phyloP scores from a whole-genome alignment of 2,329 filamentous ascomycete species.

The Fonsecaea erecta region DNA sequence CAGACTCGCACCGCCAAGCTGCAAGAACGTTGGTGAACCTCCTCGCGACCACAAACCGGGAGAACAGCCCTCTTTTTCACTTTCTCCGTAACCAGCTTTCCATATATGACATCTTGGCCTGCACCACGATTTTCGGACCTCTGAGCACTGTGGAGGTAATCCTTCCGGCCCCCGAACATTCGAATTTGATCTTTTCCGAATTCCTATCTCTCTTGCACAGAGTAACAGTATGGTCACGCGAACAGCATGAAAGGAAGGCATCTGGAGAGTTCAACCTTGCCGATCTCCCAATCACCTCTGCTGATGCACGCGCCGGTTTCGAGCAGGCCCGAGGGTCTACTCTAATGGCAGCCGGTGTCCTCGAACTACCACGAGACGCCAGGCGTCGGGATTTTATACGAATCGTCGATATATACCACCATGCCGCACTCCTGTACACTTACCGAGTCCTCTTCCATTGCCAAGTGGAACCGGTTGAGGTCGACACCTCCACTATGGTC shows the following conservation, averaged over 20 bases:
- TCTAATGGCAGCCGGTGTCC: constrained; percentile 29
- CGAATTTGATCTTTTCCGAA: constrained; percentile 32
- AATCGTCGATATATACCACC: constrained; percentile 40
- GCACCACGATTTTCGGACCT: constrained; percentile 27
- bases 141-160: constrained; percentile 27
- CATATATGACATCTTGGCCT: constrained; percentile 33
- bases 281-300: constrained; percentile 20
- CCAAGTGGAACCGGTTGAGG: constrained; percentile 16
- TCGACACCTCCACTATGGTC: constrained; percentile 20
- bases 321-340: constrained; percentile 32
- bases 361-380: constrained; percentile 23
- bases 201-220: constrained; percentile 28
- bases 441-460: constrained; percentile 34
- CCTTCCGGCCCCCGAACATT: constrained; percentile 27
- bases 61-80: constrained; percentile 30
- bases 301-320: constrained; percentile 22
- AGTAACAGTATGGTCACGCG: constrained; percentile 24
- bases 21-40: constrained; percentile 31
- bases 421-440: constrained; percentile 39
- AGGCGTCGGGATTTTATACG: constrained; percentile 37
- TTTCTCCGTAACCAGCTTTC: constrained; percentile 33
- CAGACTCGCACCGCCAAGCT: constrained; percentile 31
- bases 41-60: constrained; percentile 31
- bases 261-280: background rate
- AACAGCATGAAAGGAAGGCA: constrained; percentile 4